These are phyloP conservation scores for Saccharum spontaneum DNA, from an alignment of 176 grass and related monocot species.

Conservation along the genomic window DNA sequence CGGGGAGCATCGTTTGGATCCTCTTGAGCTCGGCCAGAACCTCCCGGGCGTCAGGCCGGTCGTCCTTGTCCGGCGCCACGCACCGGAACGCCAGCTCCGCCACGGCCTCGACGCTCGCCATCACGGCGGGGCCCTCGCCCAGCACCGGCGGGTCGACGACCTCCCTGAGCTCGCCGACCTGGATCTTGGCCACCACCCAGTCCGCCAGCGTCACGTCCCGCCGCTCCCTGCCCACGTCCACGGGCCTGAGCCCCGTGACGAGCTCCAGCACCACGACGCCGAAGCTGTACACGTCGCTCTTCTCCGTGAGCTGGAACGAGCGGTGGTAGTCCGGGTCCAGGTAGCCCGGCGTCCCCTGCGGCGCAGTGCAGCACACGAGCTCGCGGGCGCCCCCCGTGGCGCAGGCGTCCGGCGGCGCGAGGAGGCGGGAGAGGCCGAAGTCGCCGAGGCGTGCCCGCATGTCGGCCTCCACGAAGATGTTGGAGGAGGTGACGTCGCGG, in stretches of 20 bases:
- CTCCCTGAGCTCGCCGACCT: slow-evolving; percentile 76
- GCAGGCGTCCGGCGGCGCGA: slow-evolving; percentile 62
- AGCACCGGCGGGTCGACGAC: slow-evolving; percentile 79
- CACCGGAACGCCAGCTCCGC: slow-evolving; percentile 94
- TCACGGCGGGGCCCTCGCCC: slow-evolving; percentile 41
- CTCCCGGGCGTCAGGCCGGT: slow-evolving; percentile 77
- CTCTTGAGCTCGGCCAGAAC: slow-evolving; percentile 68
- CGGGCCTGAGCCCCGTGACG: slow-evolving; percentile 76
- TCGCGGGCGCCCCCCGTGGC: slow-evolving; percentile 57
- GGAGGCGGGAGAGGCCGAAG: slow-evolving; percentile 88
- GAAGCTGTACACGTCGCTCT: slow-evolving; percentile 98
- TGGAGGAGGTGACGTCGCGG: slow-evolving; percentile 92
- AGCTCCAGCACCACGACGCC: slow-evolving; percentile 95
- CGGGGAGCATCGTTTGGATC: slow-evolving; percentile 59
- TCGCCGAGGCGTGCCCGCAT: slow-evolving; percentile 94
- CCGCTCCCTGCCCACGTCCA: slow-evolving; percentile 81
- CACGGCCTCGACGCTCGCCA: slow-evolving; percentile 64
- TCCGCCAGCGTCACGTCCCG: slow-evolving; percentile 79
- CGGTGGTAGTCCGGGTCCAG: slow-evolving; percentile 92
- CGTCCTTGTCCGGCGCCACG: slow-evolving; percentile 88
- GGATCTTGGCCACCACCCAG: slow-evolving; percentile 90
- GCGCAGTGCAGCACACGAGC: slow-evolving; percentile 86
- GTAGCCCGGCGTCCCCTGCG: slow-evolving; percentile 94
- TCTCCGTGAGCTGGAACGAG: slow-evolving; percentile 94
- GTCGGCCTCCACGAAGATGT: slow-evolving; percentile 91